Evolutionary conservation across 2,329 filamentous ascomycete genomes (phyloP).

Genomic region (Hansfordia pulvinata): DNA sequence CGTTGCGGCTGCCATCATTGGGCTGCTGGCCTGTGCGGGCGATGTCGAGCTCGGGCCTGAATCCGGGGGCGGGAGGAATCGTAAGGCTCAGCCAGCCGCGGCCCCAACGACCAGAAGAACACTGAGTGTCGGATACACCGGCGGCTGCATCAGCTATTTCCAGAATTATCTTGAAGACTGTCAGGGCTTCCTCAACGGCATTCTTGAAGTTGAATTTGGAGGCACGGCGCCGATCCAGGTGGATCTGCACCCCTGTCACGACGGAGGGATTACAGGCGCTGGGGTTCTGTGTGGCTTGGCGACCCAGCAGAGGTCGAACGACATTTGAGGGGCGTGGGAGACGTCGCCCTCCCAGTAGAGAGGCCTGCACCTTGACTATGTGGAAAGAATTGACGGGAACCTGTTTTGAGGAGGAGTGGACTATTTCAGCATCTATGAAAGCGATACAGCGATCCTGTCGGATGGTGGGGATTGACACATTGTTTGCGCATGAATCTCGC

Average conservation of each 20-base stretch:
- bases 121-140: conserved; percentile 66
- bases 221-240: conserved; percentile 24
- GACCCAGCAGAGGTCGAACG: no score
- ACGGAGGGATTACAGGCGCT: conserved; percentile 48
- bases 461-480: no score
- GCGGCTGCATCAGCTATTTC: conserved; percentile 69
- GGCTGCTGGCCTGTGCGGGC: conserved; percentile 52
- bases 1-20: conserved; percentile 59
- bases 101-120: conserved; percentile 30
- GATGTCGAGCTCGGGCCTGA: conserved; percentile 50
- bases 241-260: conserved; percentile 40
- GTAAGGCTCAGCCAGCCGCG: conserved; percentile 7
- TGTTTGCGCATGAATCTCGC: no score
- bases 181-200: conserved; percentile 50
- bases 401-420: no score
- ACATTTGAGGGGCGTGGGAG: no score
- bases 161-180: conserved; percentile 60
- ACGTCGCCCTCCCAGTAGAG: no score
- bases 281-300: conserved; percentile 48
- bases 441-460: no score
- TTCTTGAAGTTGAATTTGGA: conserved; percentile 27
- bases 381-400: no score
- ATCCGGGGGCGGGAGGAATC: no score
- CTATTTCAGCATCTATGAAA: no score
- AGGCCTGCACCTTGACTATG: no score